phyloP scores from a whole-genome alignment of 2,329 filamentous ascomycete genomes.

The Neofusicoccum umdonicola region DNA sequence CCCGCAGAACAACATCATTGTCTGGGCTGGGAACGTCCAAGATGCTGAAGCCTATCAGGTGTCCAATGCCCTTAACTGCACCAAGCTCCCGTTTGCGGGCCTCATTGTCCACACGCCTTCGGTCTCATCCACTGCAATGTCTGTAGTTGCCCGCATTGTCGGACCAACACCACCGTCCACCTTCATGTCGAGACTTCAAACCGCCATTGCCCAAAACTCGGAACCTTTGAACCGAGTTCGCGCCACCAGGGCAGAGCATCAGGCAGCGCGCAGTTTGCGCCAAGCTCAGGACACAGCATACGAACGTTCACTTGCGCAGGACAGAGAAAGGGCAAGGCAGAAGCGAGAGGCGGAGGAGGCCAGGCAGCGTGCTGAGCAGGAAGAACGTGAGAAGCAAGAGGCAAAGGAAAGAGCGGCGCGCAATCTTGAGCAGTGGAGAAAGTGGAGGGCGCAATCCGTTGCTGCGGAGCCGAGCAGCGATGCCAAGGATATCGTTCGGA shows the following conservation, averaged over 20 bases:
- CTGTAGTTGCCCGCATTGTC: slow-evolving; percentile 74
- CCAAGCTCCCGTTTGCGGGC: slow-evolving; percentile 87
- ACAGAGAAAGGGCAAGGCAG: slow-evolving; percentile 78
- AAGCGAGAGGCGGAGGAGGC: slow-evolving; percentile 72
- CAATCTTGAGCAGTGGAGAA: slow-evolving; percentile 69
- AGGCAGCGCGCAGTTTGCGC: slow-evolving; percentile 76
- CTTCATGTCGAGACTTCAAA: slow-evolving; percentile 73
- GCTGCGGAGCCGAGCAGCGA: slow-evolving; percentile 64
- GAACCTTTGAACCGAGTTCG: slow-evolving; percentile 71
- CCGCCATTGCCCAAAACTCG: slow-evolving; percentile 72
- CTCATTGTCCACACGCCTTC: slow-evolving; percentile 84
- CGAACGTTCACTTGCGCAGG: slow-evolving; percentile 82
- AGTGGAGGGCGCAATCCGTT: slow-evolving; percentile 72
- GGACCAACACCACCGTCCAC: slow-evolving; percentile 68
- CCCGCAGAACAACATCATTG: slow-evolving; percentile 71
- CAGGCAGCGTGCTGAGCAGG: slow-evolving; percentile 60
- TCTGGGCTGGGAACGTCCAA: slow-evolving; percentile 91
- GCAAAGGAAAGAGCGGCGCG: slow-evolving; percentile 57
- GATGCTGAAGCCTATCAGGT: slow-evolving; percentile 96
- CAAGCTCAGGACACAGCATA: slow-evolving; percentile 91
- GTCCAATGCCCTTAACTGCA: slow-evolving; percentile 79
- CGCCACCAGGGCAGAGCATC: slow-evolving; percentile 74
- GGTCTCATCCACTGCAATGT: slow-evolving; percentile 83
- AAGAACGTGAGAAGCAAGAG: slow-evolving; percentile 62
- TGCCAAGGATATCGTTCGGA: slow-evolving; percentile 69